These are phyloP conservation scores for Rutstroemia sp. DNA, from an alignment of 2,329 filamentous ascomycete species.

Conservation along the genomic window DNA sequence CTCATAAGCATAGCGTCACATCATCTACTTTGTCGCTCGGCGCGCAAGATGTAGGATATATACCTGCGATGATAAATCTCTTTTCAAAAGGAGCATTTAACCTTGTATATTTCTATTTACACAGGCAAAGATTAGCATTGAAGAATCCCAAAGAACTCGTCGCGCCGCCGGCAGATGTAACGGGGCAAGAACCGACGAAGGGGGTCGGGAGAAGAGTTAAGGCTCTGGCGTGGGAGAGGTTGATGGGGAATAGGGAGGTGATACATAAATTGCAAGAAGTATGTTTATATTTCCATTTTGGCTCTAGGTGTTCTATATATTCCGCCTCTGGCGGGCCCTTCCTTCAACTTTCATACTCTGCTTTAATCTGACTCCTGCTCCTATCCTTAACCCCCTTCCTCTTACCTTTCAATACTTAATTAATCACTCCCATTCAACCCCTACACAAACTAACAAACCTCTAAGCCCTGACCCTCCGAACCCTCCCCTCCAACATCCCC, in stretches of 20 bases:
- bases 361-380: neutral
- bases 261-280: conserved; percentile 84
- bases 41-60: conserved; percentile 76
- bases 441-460: neutral
- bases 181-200: conserved; percentile 27
- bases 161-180: conserved; percentile 33
- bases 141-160: conserved; percentile 20
- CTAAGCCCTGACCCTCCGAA: conserved; percentile 77
- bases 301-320: neutral
- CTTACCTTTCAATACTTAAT: neutral
- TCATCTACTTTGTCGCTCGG: conserved; percentile 64
- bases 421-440: neutral
- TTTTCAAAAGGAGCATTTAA: conserved; percentile 75
- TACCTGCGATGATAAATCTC: conserved; percentile 77
- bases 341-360: neutral
- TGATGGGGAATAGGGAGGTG: conserved; percentile 66
- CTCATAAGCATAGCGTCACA: conserved; percentile 66
- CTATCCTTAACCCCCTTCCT: neutral
- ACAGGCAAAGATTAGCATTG: conserved; percentile 56
- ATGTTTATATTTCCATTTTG: conserved; percentile 21
- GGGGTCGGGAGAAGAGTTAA: conserved; percentile 59
- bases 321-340: neutral
- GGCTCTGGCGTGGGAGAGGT: conserved; percentile 64
- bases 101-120: conserved; percentile 71
- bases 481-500: conserved; percentile 70